Base-by-base conservation (phyloP, 2,329 filamentous ascomycete species). In the Claviceps pazoutovae region DNA sequence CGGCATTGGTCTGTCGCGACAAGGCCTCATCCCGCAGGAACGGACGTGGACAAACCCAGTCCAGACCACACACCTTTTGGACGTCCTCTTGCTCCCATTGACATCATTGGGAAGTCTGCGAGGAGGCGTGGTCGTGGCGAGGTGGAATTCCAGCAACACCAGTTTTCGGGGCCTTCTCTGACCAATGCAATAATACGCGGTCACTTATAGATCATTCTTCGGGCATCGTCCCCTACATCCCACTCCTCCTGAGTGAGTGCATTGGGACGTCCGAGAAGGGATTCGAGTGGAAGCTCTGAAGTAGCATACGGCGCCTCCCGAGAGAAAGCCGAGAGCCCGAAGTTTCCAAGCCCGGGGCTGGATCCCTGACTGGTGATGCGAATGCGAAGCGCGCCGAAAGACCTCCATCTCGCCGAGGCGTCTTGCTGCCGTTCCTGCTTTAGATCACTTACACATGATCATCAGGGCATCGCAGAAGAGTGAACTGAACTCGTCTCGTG, bases 351-450 rank as follows among this genome's bases (percentile, higher is more conserved):
- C 26, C 26, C 49, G 43, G 53, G 53, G 53, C 53, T 54, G 53
- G 53, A 54, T 21, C 49, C 53, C 42, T 43, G 43, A 52, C 47
- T 34, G 21, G 41, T 43, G 14, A 13, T 14, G 42, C 42, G 30
- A 7, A 26, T 48, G 23, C 46, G 36, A 45, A 49, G 39, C 49
- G 41, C 41, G 39, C 39, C 49, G 23, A 5, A 34, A 17, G 4
- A 48, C 2, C 46, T 54, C 54, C 54, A 54, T 55, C 55, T 57
- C 53, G 48, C 51, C 52, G 52, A 55, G n/a, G 46, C 44, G 46
- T 21, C 34, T 11, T 9, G 14, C 37, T 21, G 5, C 23, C 42
- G 13, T 44, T 17, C 16, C n/a, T n/a, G 11, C 16, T 37, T 23
- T 17, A 13, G 8, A 21, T 19, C 1, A n/a, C 44, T 21, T 17